Evolutionary conservation across 2,329 filamentous ascomycete genomes (phyloP), one percentile per base, ranked within the genome.

Genomic region (Penicillium occitanis): DNA sequence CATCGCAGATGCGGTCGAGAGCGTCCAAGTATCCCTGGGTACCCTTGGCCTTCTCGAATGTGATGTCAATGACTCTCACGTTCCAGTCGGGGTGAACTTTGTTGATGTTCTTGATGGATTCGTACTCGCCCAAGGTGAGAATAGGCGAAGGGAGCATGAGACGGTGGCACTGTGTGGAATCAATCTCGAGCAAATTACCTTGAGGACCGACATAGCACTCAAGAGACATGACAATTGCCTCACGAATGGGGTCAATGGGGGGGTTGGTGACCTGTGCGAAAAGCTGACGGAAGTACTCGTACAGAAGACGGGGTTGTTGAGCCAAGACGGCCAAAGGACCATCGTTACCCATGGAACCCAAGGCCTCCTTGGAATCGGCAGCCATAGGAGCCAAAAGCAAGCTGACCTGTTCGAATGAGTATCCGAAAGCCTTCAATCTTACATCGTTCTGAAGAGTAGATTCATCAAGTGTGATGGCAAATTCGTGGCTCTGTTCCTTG

Each of bases 191-290:
- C 66, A 98, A 82, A 77, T 98, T 98, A 67, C 94, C 94, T 80
- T 98, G 94, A 55, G 94, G 94, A 59, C 94, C 94, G 71, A 98
- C 91, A 76, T 97, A 98, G 74, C 94, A 96, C 77, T 97, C 93
- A 48, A 98, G 83, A 65, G 94, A 97, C 94, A 98, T 98, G 79
- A 98, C 94, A 74, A 97, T 95, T 33, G 93, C 94, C 84, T 98
- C 94, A 79, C 94, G 87, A 73, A 98, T 98, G 37, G 94, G 94
- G 75, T 98, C 94, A 75, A 98, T 98, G 14, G 94, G 94, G 71
- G 94, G 94, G 80, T 98, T 98, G 68, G 94, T 98, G 77, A 98
- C 94, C 82, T 98, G 94, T 10, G 94, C 94, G 78, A 98, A 98
- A 51, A 98, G 89, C 83, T 98, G 92, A 69, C 94, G 89, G 89